Evolutionary conservation across 2,329 filamentous ascomycete species (phyloP).

Genomic region (Diaporthe vexans): DNA sequence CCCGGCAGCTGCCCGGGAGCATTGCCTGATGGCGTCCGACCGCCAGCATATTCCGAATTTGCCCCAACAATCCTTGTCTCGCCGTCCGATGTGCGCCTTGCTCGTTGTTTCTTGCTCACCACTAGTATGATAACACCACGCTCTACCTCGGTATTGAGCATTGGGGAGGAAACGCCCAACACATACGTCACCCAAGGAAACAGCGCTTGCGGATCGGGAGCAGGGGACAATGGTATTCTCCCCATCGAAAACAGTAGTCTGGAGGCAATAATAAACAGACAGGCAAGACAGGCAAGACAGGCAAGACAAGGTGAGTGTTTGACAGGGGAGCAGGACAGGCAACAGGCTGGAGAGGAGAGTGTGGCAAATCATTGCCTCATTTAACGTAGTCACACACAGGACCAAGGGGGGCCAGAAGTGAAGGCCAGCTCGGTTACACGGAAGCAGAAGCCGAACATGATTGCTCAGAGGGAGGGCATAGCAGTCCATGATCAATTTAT

Average conservation of each 20-base stretch:
- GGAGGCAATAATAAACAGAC: constrained; percentile 4
- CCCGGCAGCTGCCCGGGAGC: background rate
- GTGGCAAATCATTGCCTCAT: constrained; percentile 34
- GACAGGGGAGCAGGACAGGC: too few relatives aligned
- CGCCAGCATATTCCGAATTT: background rate
- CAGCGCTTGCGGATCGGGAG: background rate
- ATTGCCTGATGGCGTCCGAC: constrained; percentile 11
- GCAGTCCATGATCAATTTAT: constrained; percentile 23
- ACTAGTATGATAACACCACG: background rate
- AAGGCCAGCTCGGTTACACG: constrained; percentile 24
- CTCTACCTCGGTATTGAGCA: background rate
- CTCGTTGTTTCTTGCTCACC: too few relatives aligned
- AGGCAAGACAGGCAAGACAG: too few relatives aligned
- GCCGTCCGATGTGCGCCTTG: constrained; percentile 2
- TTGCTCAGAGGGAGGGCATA: background rate
- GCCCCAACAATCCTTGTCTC: background rate
- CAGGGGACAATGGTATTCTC: background rate
- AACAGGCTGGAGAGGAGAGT: constrained; percentile 5
- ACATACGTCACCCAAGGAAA: background rate
- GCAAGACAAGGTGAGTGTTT: too few relatives aligned
- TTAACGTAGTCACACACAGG: constrained; percentile 25
- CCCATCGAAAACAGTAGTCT: constrained; percentile 3
- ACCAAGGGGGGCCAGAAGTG: constrained; percentile 22
- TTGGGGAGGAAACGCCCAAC: background rate
- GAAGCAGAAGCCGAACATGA: constrained; percentile 24